These are phyloP conservation scores for Penstemon newberryi DNA, from an alignment of 257 asterid species.

Conservation along the genomic window DNA sequence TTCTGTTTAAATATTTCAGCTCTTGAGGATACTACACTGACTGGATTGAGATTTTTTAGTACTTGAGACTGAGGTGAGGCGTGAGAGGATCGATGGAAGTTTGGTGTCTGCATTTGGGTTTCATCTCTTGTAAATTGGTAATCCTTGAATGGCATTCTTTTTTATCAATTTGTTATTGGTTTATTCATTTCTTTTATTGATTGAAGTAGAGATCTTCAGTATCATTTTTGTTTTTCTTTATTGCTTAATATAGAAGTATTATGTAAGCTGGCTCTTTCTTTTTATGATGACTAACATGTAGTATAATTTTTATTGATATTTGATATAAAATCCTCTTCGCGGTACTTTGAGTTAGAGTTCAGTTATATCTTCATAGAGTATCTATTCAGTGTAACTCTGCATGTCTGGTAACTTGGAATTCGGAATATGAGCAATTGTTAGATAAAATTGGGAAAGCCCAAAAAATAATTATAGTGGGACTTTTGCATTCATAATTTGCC, in stretches of 20 bases:
- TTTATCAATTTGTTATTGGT: constrained; percentile 17
- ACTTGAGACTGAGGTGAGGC: constrained; percentile 24
- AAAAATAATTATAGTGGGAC: no score
- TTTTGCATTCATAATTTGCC: not conserved
- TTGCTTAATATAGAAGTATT: not conserved
- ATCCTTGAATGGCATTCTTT: constrained; percentile 37
- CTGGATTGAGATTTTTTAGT: constrained; percentile 28
- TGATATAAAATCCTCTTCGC: not conserved
- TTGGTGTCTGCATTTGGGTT: constrained; percentile 38
- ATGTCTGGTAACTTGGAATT: constrained; percentile 9
- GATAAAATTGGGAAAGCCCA: no score
- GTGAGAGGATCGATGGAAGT: constrained; percentile 32
- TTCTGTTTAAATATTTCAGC: constrained; percentile 13
- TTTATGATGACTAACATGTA: constrained; percentile 14
- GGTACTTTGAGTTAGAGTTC: no score
- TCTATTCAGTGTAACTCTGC: not conserved
- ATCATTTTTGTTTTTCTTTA: not conserved
- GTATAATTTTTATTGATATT: not conserved
- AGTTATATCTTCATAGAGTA: no score
- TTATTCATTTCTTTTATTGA: constrained; percentile 16
- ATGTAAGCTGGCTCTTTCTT: not conserved
- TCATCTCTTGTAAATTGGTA: constrained; percentile 75
- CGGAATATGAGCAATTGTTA: not conserved
- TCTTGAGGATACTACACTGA: constrained; percentile 2
- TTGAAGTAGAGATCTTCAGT: not conserved